A percentile compares a stretch with the other conserved stretches of the same genome.
Evolutionary conservation across 2,329 filamentous ascomycete genomes (phyloP).

Genomic region (Paecilomyces fulvus): DNA sequence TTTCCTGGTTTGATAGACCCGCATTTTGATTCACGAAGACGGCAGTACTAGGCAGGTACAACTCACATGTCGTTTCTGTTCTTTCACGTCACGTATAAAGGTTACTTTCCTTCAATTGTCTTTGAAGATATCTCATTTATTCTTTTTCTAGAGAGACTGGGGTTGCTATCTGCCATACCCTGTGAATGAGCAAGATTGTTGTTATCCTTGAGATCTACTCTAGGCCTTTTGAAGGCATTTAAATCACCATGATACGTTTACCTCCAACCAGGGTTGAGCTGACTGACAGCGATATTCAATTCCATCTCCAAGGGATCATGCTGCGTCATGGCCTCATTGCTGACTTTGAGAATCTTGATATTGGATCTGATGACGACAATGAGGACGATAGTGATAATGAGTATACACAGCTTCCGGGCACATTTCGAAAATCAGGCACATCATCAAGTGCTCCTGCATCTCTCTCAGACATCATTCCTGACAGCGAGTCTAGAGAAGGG

Average conservation of each 20-base stretch:
- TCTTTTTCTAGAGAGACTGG: background rate
- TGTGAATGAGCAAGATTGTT: background rate
- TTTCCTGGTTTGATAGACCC: background rate
- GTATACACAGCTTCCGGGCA: background rate
- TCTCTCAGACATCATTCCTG: background rate
- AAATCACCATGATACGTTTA: conserved; percentile 27
- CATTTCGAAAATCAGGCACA: background rate
- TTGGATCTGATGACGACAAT: conserved; percentile 1
- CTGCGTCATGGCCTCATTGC: conserved; percentile 8
- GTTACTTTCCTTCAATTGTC: background rate
- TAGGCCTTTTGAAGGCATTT: background rate
- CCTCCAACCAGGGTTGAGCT: conserved; percentile 24
- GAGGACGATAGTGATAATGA: background rate
- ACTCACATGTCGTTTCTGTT: background rate
- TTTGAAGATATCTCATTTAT: background rate
- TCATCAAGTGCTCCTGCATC: conserved; percentile 1
- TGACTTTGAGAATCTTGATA: conserved; percentile 10
- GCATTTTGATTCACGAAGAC: background rate
- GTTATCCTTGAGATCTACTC: background rate
- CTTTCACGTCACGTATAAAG: background rate
- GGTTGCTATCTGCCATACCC: background rate
- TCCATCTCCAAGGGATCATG: conserved; percentile 17
- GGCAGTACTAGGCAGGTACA: background rate
- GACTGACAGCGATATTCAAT: conserved; percentile 23
- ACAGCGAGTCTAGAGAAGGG: background rate